phyloP scores from a whole-genome alignment of 352 stramenopile genomes.

The Blastocystis sp. region DNA sequence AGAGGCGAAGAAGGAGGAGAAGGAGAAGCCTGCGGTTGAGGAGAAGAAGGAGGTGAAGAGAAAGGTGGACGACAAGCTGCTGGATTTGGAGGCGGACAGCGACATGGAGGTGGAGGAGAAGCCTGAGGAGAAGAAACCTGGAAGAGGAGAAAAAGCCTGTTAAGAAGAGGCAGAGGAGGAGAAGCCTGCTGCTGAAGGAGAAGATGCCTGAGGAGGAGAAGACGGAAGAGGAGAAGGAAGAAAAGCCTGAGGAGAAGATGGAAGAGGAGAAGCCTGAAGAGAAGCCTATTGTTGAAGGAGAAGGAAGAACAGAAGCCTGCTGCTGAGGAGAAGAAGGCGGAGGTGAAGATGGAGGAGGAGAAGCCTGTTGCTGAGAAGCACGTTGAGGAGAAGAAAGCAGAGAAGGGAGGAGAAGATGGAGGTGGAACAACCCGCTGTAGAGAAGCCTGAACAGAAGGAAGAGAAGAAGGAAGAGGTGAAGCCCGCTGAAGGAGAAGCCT shows the following conservation, averaged over 20 bases:
- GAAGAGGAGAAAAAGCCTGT: not conserved
- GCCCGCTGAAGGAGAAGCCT: not conserved
- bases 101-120: conserved; percentile 10
- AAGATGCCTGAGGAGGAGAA: not conserved
- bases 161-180: conserved; percentile 8
- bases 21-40: not conserved
- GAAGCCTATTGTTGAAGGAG: not conserved
- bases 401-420: not conserved
- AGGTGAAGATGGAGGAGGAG: conserved; percentile 19
- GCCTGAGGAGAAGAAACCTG: conserved; percentile 4
- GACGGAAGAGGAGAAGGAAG: not conserved
- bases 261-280: conserved; percentile 12
- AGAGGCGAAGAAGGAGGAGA: not conserved
- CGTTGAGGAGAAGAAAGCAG: not conserved
- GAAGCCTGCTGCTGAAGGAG: not conserved
- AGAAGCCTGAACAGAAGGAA: conserved; percentile 16
- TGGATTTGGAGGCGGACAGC: conserved; percentile 13
- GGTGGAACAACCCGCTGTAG: not conserved
- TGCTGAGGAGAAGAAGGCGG: not conserved
- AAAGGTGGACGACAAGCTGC: conserved; percentile 16
- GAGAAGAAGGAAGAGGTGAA: not conserved
- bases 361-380: not conserved
- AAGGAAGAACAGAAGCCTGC: conserved; percentile 1
- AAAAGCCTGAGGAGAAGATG: not conserved
- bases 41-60: conserved; percentile 17